phyloP scores from a whole-genome alignment of 257 asterid species.

The Capsicum chinense region DNA sequence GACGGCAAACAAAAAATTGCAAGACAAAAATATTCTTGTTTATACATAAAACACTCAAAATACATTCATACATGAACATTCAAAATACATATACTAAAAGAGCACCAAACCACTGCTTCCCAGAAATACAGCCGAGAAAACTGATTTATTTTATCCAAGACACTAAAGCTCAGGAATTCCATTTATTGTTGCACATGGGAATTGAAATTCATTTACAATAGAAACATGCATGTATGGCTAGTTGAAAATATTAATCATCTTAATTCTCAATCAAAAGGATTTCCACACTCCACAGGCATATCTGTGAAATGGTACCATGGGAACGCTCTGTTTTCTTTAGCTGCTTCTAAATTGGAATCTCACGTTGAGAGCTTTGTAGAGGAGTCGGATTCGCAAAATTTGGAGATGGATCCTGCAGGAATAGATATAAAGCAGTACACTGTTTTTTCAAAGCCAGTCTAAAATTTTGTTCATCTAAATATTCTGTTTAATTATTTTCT shows the following conservation, averaged over 20 bases:
- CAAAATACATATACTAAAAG: not conserved
- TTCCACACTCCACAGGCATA: conserved; percentile 50
- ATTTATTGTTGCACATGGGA: not conserved
- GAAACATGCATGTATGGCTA: too few relatives aligned
- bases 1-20: too few relatives aligned
- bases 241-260: not conserved
- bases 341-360: conserved; percentile 66
- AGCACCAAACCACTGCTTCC: not conserved
- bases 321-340: conserved; percentile 55
- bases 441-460: too few relatives aligned
- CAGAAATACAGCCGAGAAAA: not conserved
- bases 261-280: conserved; percentile 30
- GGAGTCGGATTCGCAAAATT: conserved; percentile 45
- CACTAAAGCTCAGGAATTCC: not conserved
- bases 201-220: not conserved
- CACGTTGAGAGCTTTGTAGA: conserved; percentile 53
- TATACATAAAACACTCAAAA: not conserved
- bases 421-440: not conserved
- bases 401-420: conserved; percentile 49
- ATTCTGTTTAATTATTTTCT: too few relatives aligned
- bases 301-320: conserved; percentile 66
- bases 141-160: not conserved
- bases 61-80: not conserved
- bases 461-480: too few relatives aligned
- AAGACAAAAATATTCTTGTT: too few relatives aligned